These are phyloP conservation scores for Lentinula aciculospora DNA, from an alignment of 768 basidiomycete genomes.

Conservation along the genomic window DNA sequence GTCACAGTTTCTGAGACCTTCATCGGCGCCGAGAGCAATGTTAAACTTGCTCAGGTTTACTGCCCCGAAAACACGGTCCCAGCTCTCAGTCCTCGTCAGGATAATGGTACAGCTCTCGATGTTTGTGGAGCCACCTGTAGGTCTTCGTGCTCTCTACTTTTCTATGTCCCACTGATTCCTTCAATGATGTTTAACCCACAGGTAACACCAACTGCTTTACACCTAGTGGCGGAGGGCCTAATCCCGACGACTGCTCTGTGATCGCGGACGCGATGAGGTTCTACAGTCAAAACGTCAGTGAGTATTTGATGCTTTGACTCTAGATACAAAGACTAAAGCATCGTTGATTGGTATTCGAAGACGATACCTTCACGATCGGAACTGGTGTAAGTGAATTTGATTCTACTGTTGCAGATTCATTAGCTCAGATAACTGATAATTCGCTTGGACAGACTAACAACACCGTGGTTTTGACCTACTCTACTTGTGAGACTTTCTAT, in stretches of 20 bases:
- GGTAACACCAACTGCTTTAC: slow-evolving; percentile 40
- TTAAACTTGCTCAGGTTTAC: slow-evolving; percentile 28
- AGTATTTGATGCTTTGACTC: slow-evolving; percentile 3
- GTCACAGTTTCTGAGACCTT: slow-evolving; percentile 18
- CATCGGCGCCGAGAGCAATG: slow-evolving; percentile 38
- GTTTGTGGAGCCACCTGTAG: neutral
- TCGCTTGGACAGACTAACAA: slow-evolving; percentile 28
- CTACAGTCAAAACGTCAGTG: slow-evolving; percentile 39
- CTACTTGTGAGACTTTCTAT: slow-evolving; percentile 41
- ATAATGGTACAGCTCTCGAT: neutral
- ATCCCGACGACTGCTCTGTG: slow-evolving; percentile 41
- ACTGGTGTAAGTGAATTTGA: slow-evolving; percentile 21
- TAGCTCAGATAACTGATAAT: too few relatives aligned
- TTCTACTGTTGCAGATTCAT: too few relatives aligned
- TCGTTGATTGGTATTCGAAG: slow-evolving; percentile 12
- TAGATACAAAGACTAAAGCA: neutral
- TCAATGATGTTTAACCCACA: neutral
- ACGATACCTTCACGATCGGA: slow-evolving; percentile 24
- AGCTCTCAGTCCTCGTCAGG: slow-evolving; percentile 2
- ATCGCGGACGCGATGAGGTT: slow-evolving; percentile 44
- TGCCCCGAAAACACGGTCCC: slow-evolving; percentile 19
- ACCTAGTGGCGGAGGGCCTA: slow-evolving; percentile 39
- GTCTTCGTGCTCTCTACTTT: slow-evolving; percentile 11
- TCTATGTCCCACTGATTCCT: too few relatives aligned
- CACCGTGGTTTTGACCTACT: slow-evolving; percentile 35